These are phyloP conservation scores for Suhomyces coccinellae DNA, from an alignment of 1,139 yeast genomes.

Conservation along the genomic window DNA sequence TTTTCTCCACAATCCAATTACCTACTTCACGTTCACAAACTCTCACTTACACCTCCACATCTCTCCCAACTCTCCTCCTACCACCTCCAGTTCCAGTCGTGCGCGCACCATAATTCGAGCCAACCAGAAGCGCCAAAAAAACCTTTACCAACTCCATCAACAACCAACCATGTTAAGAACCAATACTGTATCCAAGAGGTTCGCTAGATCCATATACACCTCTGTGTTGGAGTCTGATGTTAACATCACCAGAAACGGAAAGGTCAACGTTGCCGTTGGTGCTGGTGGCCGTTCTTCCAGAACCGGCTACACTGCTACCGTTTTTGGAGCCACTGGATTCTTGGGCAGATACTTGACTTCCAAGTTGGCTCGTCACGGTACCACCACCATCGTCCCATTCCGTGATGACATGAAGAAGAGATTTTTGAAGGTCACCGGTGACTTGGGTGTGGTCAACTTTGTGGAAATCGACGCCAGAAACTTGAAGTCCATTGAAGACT, in stretches of 20 bases:
- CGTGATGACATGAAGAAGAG: slow-evolving; percentile 80
- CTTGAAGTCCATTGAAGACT: slow-evolving; percentile 70
- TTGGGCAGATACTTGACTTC: slow-evolving; percentile 73
- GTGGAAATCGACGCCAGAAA: slow-evolving; percentile 84
- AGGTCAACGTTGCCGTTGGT: slow-evolving; percentile 68
- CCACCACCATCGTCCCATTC: slow-evolving; percentile 72
- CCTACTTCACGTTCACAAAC: background rate
- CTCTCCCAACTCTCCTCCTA: background rate
- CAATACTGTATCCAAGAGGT: slow-evolving; percentile 21
- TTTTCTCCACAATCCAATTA: background rate
- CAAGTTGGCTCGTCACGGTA: slow-evolving; percentile 80
- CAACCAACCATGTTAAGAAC: slow-evolving; percentile 31
- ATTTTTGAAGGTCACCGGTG: slow-evolving; percentile 81
- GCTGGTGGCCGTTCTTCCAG: slow-evolving; percentile 84
- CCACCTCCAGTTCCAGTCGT: background rate
- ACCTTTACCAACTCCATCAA: slow-evolving; percentile 9
- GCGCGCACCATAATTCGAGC: slow-evolving; percentile 15
- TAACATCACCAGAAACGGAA: slow-evolving; percentile 75
- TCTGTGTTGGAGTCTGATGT: slow-evolving; percentile 57
- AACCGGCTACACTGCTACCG: slow-evolving; percentile 90
- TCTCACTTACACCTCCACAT: background rate
- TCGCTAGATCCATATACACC: slow-evolving; percentile 39
- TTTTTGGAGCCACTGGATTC: slow-evolving; percentile 81
- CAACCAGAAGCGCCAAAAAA: slow-evolving; percentile 26
- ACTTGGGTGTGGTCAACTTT: slow-evolving; percentile 83